Percentiles rank a stretch among this genome's conserved stretches.
These are phyloP conservation scores for Boletus reticulatus DNA, from an alignment of 768 basidiomycete genomes.

Conservation along the genomic window DNA sequence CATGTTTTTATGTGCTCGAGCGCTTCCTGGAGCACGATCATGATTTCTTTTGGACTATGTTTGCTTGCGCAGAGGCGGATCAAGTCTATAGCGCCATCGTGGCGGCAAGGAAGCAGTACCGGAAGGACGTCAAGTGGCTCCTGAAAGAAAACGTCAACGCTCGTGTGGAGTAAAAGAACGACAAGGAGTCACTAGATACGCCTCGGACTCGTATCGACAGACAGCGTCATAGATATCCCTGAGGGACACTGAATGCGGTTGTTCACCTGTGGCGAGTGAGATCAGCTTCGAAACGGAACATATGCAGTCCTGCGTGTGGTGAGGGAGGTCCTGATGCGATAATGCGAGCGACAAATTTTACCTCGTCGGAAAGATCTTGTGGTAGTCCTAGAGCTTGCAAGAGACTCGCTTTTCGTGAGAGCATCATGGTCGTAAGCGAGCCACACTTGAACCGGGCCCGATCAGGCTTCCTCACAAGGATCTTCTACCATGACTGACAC, in stretches of 20 bases:
- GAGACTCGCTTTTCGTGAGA: neutral
- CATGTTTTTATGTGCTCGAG: slow-evolving; percentile 31
- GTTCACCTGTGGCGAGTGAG: slow-evolving; percentile 11
- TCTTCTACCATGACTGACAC: slow-evolving; percentile 31
- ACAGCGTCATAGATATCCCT: slow-evolving; percentile 16
- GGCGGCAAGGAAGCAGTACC: slow-evolving; percentile 30
- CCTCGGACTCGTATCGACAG: slow-evolving; percentile 10
- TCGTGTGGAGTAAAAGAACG: neutral
- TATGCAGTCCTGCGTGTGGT: slow-evolving; percentile 16
- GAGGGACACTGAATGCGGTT: slow-evolving; percentile 9
- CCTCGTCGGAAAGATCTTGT: slow-evolving; percentile 26
- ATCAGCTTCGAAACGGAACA: slow-evolving; percentile 19
- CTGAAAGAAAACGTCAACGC: slow-evolving; percentile 19
- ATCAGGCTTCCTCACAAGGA: neutral
- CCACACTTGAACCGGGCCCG: too few species aligned
- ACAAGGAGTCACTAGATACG: slow-evolving; percentile 16
- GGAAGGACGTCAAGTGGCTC: slow-evolving; percentile 41
- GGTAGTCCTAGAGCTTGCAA: slow-evolving; percentile 19
- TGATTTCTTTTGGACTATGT: slow-evolving; percentile 40
- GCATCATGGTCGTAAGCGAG: neutral
- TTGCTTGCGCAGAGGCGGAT: slow-evolving; percentile 30
- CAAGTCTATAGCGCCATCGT: slow-evolving; percentile 31
- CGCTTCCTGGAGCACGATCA: slow-evolving; percentile 41
- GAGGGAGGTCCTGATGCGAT: neutral
- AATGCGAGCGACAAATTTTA: neutral